Conservation (phyloP, 208 protist species). For the Trichomonas tenax region DNA sequence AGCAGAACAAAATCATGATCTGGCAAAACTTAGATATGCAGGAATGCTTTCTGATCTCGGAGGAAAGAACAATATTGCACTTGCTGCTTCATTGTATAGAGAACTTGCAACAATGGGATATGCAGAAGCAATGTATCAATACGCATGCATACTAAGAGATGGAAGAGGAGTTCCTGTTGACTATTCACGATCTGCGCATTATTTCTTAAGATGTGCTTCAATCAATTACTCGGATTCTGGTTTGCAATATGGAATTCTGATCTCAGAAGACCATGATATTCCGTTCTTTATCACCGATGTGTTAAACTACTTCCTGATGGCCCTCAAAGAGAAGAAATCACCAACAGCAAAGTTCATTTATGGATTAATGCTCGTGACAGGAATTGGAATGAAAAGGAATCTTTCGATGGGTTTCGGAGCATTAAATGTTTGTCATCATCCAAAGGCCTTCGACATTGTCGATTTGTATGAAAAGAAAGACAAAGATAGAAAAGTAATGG, state of each 20-base stretch:
- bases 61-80: background rate
- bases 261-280: background rate
- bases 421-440: background rate
- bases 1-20: background rate
- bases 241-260: background rate
- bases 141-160: background rate
- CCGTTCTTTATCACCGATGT: background rate
- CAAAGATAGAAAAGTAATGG: background rate
- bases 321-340: background rate
- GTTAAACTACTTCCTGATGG: background rate
- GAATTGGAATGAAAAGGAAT: background rate
- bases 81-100: background rate
- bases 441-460: background rate
- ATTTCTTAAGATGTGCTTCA: background rate
- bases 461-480: background rate
- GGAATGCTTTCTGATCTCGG: background rate
- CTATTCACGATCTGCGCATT: background rate
- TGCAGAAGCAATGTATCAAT: background rate
- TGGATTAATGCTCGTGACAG: background rate
- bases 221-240: background rate
- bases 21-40: background rate
- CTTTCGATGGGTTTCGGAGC: background rate
- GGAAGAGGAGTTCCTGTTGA: background rate
- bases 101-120: background rate
- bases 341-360: background rate